Evolutionary conservation across 768 basidiomycete species (phyloP).

Genomic region (Porphyrellus cyaneotinctus): DNA sequence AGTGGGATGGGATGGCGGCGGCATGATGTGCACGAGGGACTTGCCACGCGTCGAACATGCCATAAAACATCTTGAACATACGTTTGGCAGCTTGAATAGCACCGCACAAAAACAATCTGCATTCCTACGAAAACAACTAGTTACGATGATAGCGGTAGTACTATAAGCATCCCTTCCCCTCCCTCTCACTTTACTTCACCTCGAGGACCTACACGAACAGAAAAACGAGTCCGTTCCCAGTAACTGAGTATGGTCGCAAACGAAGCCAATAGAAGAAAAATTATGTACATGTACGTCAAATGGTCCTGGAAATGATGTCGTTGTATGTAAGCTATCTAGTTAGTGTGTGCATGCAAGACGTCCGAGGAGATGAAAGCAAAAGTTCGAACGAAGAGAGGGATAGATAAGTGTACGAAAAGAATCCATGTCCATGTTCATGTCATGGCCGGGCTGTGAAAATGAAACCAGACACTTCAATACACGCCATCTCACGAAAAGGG

Average conservation of each 20-base stretch:
- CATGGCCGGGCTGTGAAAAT: slow-evolving; percentile 10
- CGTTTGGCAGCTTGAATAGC: too few relatives aligned
- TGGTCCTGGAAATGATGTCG: not conserved
- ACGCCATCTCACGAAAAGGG: too few relatives aligned
- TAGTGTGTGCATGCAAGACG: slow-evolving; percentile 4
- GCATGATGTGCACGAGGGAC: too few relatives aligned
- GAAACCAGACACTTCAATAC: not conserved
- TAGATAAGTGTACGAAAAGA: not conserved
- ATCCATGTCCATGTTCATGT: not conserved
- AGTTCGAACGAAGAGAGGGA: not conserved
- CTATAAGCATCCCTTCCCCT: not conserved
- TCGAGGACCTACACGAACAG: not conserved
- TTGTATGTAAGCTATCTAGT: not conserved
- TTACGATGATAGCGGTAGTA: not conserved
- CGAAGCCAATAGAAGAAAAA: not conserved
- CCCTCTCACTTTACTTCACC: not conserved
- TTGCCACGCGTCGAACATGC: too few relatives aligned
- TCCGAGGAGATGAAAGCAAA: not conserved
- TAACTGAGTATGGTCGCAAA: not conserved
- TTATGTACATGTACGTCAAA: not conserved
- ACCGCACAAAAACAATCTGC: too few relatives aligned
- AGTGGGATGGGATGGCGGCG: too few relatives aligned
- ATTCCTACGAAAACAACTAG: too few relatives aligned
- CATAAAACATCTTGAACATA: too few relatives aligned
- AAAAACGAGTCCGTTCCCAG: not conserved